These are phyloP conservation scores for Trypanosoma brucei DNA, from an alignment of 208 protist genomes.

Conservation along the genomic window DNA sequence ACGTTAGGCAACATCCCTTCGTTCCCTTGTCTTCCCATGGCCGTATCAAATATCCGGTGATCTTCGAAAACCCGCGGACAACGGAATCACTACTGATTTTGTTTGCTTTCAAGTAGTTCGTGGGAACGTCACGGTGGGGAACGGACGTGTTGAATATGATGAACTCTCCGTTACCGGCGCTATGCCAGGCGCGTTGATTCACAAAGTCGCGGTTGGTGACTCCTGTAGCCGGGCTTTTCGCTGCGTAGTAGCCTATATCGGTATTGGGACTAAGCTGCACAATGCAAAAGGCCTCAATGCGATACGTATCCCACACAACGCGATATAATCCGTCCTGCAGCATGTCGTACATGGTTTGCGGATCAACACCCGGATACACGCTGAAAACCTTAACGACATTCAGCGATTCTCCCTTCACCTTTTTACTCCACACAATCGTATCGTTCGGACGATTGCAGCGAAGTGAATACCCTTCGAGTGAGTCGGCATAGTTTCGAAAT, in stretches of 20 bases:
- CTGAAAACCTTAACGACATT: constrained; percentile 82
- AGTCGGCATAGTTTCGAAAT: constrained; percentile 75
- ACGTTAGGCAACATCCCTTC: constrained; percentile 62
- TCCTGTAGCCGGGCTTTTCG: constrained; percentile 60
- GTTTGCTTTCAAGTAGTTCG: constrained; percentile 43
- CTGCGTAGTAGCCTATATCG: constrained; percentile 91
- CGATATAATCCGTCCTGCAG: constrained; percentile 84
- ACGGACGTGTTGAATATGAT: constrained; percentile 89
- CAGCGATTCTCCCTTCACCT: constrained; percentile 58
- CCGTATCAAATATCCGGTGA: constrained; percentile 84
- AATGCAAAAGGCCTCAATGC: constrained; percentile 72
- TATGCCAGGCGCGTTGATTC: constrained; percentile 86
- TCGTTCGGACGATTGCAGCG: constrained; percentile 45
- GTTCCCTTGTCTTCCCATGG: constrained; percentile 52
- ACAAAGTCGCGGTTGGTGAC: constrained; percentile 87
- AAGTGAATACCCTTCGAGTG: constrained; percentile 64
- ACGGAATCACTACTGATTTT: constrained; percentile 43
- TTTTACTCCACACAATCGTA: constrained; percentile 68
- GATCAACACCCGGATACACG: constrained; percentile 40
- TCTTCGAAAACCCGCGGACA: constrained; percentile 67
- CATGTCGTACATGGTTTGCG: constrained; percentile 69
- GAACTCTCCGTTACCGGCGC: constrained; percentile 61
- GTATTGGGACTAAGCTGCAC: constrained; percentile 54
- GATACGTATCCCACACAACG: constrained; percentile 66
- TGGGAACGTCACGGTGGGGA: constrained; percentile 48